These are phyloP conservation scores for Neurospora sp. DNA, from an alignment of 2,329 filamentous ascomycete genomes.

Conservation along the genomic window DNA sequence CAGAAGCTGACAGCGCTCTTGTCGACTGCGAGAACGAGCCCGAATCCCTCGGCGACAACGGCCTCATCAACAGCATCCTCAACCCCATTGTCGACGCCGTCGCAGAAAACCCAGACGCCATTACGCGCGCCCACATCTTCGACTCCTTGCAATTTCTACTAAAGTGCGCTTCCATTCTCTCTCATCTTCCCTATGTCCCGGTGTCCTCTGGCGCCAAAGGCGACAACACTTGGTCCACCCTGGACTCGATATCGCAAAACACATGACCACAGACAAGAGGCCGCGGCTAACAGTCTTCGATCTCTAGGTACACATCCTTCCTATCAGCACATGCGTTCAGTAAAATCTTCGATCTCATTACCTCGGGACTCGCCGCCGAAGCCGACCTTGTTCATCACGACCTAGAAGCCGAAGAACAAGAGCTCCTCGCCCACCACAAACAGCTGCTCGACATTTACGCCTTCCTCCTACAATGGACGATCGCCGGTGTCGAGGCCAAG, in stretches of 20 bases:
- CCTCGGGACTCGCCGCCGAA: slow-evolving; percentile 76
- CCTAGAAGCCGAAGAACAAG: slow-evolving; percentile 85
- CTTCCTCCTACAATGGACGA: slow-evolving; percentile 90
- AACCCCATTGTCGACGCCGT: slow-evolving; percentile 90
- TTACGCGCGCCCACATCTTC: slow-evolving; percentile 68
- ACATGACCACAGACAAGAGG: neutral
- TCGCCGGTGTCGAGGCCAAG: slow-evolving; percentile 89
- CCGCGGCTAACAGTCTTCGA: neutral
- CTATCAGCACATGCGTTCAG: slow-evolving; percentile 76
- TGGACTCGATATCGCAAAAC: neutral
- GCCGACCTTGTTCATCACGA: slow-evolving; percentile 79
- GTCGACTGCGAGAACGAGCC: slow-evolving; percentile 90
- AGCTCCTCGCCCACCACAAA: slow-evolving; percentile 78
- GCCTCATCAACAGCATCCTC: slow-evolving; percentile 72
- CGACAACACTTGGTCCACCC: slow-evolving; percentile 7
- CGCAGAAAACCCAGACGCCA: slow-evolving; percentile 82
- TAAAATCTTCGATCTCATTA: slow-evolving; percentile 86
- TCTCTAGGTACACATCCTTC: slow-evolving; percentile 67
- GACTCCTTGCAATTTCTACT: slow-evolving; percentile 92
- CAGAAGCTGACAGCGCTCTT: slow-evolving; percentile 74
- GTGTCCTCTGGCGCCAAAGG: slow-evolving; percentile 3
- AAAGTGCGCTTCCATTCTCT: slow-evolving; percentile 70
- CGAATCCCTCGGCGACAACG: slow-evolving; percentile 62
- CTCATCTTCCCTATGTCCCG: slow-evolving; percentile 15
- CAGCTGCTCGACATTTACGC: slow-evolving; percentile 87